phyloP scores from a whole-genome alignment of 371 early-diverging fungal species.

The Paraphysoderma sedebokerense region DNA sequence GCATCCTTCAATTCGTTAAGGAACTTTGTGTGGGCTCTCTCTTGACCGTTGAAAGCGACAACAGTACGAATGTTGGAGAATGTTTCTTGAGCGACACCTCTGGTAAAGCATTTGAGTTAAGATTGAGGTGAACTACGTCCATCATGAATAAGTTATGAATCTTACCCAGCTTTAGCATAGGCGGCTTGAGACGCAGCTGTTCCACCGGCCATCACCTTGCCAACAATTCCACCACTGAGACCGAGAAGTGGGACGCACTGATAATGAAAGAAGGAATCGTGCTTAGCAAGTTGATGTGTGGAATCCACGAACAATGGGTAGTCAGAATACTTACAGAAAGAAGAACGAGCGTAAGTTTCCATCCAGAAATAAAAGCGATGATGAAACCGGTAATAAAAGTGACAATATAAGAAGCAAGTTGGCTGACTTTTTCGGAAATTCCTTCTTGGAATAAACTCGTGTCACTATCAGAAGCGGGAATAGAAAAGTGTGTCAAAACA shows the following conservation, averaged over 20 bases:
- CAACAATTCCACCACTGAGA: slow-evolving; percentile 6
- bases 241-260: neutral
- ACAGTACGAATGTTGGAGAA: slow-evolving; percentile 76
- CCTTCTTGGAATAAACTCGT: slow-evolving; percentile 65
- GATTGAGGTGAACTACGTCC: too few relatives aligned
- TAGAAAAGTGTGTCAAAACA: neutral
- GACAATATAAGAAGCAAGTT: slow-evolving; percentile 39
- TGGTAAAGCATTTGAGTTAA: too few relatives aligned
- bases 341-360: slow-evolving; percentile 73
- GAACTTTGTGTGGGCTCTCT: slow-evolving; percentile 45
- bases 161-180: slow-evolving; percentile 65
- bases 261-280: too few relatives aligned
- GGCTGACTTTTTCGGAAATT: slow-evolving; percentile 70
- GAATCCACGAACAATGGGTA: neutral
- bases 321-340: slow-evolving; percentile 30
- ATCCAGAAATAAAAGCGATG: slow-evolving; percentile 69
- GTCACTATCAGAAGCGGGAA: too few relatives aligned
- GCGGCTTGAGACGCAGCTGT: slow-evolving; percentile 10
- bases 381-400: slow-evolving; percentile 73
- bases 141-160: too few relatives aligned
- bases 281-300: neutral
- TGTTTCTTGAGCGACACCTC: slow-evolving; percentile 70
- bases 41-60: slow-evolving; percentile 60
- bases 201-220: slow-evolving; percentile 12
- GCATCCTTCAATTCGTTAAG: slow-evolving; percentile 9